These are phyloP conservation scores for Trichosporon coremiiforme DNA, from an alignment of 1,284 basidiomycete genomes.

Conservation along the genomic window DNA sequence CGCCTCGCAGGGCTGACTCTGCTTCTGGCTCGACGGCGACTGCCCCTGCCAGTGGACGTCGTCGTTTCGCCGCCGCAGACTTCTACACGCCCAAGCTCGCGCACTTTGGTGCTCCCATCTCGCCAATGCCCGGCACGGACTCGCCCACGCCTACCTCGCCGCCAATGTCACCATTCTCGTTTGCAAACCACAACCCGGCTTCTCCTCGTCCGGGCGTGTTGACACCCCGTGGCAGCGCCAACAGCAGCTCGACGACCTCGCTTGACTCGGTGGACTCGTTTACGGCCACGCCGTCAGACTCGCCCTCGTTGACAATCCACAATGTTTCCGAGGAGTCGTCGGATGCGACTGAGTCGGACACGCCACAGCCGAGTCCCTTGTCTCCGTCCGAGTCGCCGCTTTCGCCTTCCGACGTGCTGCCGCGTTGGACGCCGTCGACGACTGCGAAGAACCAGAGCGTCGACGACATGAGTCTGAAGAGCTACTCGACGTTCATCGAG, in stretches of 20 bases:
- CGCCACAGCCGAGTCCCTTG: conserved; percentile 38
- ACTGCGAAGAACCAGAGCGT: conserved; percentile 33
- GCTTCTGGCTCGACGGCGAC: background rate
- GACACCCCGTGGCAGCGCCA: conserved; percentile 23
- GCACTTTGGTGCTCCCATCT: conserved; percentile 12
- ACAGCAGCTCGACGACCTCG: conserved; percentile 25
- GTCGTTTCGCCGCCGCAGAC: conserved; percentile 41
- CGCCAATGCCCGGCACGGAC: conserved; percentile 11
- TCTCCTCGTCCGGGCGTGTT: conserved; percentile 21
- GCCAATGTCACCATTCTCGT: conserved; percentile 21
- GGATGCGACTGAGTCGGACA: conserved; percentile 35
- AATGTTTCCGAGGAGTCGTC: conserved; percentile 12
- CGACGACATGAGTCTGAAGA: conserved; percentile 39
- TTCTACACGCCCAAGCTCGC: conserved; percentile 49
- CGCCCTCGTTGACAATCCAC: conserved; percentile 20
- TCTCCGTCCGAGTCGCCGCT: conserved; percentile 30
- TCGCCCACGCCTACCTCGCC: conserved; percentile 14
- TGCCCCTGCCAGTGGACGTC: background rate
- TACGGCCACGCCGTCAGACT: conserved; percentile 29
- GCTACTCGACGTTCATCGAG: conserved; percentile 54
- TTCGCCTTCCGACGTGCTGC: conserved; percentile 45
- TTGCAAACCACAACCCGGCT: conserved; percentile 5
- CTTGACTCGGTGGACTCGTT: conserved; percentile 23
- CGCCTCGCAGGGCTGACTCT: background rate
- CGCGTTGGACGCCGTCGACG: conserved; percentile 36